Conservation (phyloP, 2,329 filamentous ascomycete genomes). For the Fusarium sp. region DNA sequence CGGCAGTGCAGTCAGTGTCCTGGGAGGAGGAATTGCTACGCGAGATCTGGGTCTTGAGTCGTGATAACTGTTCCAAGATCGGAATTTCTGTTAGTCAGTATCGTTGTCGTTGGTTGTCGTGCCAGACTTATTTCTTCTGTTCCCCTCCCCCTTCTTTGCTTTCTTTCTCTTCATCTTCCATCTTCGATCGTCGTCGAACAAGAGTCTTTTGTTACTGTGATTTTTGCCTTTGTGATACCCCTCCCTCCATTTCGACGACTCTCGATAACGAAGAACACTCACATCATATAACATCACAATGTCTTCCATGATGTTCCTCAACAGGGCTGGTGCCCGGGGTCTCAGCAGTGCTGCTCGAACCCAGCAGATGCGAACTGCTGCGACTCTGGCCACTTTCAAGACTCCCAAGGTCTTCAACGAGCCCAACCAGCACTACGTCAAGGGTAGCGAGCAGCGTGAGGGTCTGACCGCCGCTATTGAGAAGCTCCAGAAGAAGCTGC, state of each 20-base stretch:
- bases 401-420: conserved; percentile 90
- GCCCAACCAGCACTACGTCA: conserved; percentile 93
- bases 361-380: conserved; percentile 50
- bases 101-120: conserved; percentile 4
- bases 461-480: conserved; percentile 80
- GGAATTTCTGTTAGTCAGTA: conserved; percentile 34
- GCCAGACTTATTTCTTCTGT: conserved; percentile 10
- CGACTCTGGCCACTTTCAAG: conserved; percentile 85
- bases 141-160: background rate
- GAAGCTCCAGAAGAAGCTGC: conserved; percentile 72
- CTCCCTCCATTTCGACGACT: conserved; percentile 17
- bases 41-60: conserved; percentile 14
- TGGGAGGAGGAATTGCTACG: conserved; percentile 18
- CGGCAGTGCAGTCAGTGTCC: conserved; percentile 5
- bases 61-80: conserved; percentile 23
- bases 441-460: conserved; percentile 82
- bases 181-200: conserved; percentile 31
- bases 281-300: conserved; percentile 36
- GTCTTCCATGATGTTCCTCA: conserved; percentile 50
- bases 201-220: conserved; percentile 1
- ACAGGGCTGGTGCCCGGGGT: conserved; percentile 48
- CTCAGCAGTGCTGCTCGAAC: conserved; percentile 46
- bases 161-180: conserved; percentile 17
- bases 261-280: conserved; percentile 25
- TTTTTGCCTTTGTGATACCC: conserved; percentile 40